These are phyloP conservation scores for Trypanosoma caninum DNA, from an alignment of 208 protist genomes.

Conservation along the genomic window DNA sequence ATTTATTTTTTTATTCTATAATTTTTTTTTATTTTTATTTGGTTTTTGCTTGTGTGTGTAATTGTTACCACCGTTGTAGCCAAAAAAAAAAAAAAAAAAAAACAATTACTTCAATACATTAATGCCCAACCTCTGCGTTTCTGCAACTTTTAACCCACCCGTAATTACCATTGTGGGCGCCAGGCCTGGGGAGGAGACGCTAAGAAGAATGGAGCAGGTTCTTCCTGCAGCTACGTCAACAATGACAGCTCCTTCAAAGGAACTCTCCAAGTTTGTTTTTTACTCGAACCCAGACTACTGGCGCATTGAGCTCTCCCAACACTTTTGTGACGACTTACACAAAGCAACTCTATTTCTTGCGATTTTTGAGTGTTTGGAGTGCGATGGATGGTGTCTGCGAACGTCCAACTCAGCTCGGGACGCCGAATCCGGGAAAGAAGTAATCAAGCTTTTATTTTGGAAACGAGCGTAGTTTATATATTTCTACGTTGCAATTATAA, in stretches of 20 bases:
- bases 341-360: conserved; percentile 72
- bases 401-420: conserved; percentile 59
- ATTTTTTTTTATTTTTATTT: conserved; percentile 1
- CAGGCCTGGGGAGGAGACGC: conserved; percentile 83
- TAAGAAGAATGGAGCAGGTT: conserved; percentile 73
- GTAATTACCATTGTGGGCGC: conserved; percentile 85
- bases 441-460: conserved; percentile 88
- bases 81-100: conserved; percentile 9
- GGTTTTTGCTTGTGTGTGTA: not conserved
- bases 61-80: no score
- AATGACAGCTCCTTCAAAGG: conserved; percentile 58
- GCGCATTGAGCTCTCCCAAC: conserved; percentile 84
- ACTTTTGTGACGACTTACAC: conserved; percentile 91
- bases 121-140: conserved; percentile 92
- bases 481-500: no score
- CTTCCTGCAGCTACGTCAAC: conserved; percentile 76
- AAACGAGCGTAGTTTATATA: no score
- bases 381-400: conserved; percentile 86
- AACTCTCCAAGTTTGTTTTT: conserved; percentile 75
- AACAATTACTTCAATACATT: not conserved
- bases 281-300: conserved; percentile 81
- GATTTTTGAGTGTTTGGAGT: conserved; percentile 74
- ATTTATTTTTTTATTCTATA: not conserved
- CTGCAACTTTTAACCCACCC: conserved; percentile 88
- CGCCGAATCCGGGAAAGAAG: conserved; percentile 46